Percentiles rank a stretch among this genome's conserved stretches.
phyloP scores from a whole-genome alignment of 148 eudicot genomes.

The Arbutus unedo region DNA sequence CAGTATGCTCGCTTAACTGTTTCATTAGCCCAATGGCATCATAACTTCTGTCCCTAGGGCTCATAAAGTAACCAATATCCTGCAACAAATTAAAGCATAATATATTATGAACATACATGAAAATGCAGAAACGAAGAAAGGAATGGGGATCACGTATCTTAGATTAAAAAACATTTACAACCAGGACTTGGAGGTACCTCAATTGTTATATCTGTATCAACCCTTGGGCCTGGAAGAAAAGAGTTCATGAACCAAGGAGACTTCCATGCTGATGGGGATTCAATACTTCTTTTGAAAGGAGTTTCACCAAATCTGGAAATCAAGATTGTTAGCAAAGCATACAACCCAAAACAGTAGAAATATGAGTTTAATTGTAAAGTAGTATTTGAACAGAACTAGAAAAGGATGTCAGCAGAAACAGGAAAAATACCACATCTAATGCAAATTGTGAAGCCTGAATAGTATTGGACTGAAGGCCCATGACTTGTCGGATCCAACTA shows the following conservation, averaged over 20 bases:
- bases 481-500: not conserved
- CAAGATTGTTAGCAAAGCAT: conserved; percentile 13
- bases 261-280: conserved; percentile 97
- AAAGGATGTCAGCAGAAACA: not conserved
- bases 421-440: not conserved
- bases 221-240: conserved; percentile 62
- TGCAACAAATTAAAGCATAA: conserved; percentile 19
- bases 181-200: conserved; percentile 45
- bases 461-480: not conserved
- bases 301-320: conserved; percentile 65
- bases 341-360: not conserved
- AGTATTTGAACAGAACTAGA: not conserved
- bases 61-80: conserved; percentile 79
- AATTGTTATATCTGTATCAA: conserved; percentile 78
- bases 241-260: conserved; percentile 94
- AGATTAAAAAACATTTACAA: not conserved
- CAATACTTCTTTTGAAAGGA: conserved; percentile 78
- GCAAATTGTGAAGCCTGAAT: not conserved
- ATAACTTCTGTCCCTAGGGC: conserved; percentile 68
- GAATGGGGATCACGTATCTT: not conserved
- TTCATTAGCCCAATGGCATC: conserved; percentile 92
- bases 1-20: conserved; percentile 75
- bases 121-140: not conserved
- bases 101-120: not conserved
- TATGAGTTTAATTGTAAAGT: not conserved